These are phyloP conservation scores for Sicyos edulis DNA, from an alignment of 306 rosid species.

Conservation along the genomic window DNA sequence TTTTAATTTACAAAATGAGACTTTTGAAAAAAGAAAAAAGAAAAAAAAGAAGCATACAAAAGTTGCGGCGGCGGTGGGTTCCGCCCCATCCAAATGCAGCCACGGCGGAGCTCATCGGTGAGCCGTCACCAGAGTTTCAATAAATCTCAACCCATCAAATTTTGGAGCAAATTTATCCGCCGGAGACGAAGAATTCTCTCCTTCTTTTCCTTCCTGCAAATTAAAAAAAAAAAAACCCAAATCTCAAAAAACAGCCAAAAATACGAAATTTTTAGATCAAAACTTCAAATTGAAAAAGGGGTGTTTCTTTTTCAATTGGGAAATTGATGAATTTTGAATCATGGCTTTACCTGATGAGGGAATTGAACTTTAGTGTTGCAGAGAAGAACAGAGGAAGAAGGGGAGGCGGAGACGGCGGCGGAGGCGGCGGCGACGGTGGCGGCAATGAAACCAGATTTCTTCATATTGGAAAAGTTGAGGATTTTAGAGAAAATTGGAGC, in stretches of 20 bases:
- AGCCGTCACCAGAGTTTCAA: conserved; percentile 26
- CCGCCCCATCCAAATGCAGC: background rate
- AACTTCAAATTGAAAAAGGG: background rate
- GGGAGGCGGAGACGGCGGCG: conserved; percentile 36
- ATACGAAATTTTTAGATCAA: background rate
- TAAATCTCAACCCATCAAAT: conserved; percentile 25
- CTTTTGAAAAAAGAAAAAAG: background rate
- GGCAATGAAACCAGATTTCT: conserved; percentile 46
- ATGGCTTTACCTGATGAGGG: conserved; percentile 34
- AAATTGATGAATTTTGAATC: background rate
- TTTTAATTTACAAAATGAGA: conserved; percentile 1
- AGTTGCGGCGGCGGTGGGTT: background rate
- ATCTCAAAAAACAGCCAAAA: background rate
- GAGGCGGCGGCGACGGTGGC: conserved; percentile 51
- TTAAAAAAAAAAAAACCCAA: background rate
- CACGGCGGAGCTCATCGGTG: conserved; percentile 14
- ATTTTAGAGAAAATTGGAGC: background rate
- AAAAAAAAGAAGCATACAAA: background rate
- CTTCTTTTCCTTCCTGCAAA: conserved; percentile 15
- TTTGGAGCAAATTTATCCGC: conserved; percentile 26
- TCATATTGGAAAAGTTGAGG: conserved; percentile 24
- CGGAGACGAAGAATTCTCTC: conserved; percentile 10
- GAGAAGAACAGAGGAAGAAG: conserved; percentile 17
- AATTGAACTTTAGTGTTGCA: background rate
- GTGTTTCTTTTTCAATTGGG: background rate